These are phyloP conservation scores for Capsella rubella DNA, from an alignment of 441 rosid species.

Conservation along the genomic window DNA sequence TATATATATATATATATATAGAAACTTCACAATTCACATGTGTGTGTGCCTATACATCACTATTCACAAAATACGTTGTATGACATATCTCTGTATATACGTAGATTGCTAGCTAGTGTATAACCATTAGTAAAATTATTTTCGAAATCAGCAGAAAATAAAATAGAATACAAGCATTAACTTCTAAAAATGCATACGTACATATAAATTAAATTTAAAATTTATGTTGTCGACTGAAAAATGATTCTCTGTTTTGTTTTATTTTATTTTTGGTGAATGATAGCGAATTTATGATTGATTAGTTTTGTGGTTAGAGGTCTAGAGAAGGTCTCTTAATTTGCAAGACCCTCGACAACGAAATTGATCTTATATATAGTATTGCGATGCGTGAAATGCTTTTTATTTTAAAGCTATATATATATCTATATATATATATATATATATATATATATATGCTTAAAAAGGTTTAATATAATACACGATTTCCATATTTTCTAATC, in stretches of 20 bases:
- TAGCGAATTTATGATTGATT: constrained; percentile 33
- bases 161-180: background rate
- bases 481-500: background rate
- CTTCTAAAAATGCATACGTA: background rate
- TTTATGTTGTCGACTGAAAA: constrained; percentile 32
- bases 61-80: too few relatives aligned
- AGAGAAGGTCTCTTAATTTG: constrained; percentile 23
- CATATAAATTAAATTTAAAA: background rate
- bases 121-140: background rate
- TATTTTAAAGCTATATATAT: background rate
- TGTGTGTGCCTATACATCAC: background rate
- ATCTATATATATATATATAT: too few relatives aligned
- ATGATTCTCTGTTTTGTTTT: background rate
- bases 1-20: background rate
- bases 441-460: too few relatives aligned
- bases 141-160: background rate
- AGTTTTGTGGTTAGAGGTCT: constrained; percentile 36
- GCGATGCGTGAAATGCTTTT: background rate
- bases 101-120: constrained; percentile 5
- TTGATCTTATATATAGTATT: constrained; percentile 9
- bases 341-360: constrained; percentile 22
- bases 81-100: background rate
- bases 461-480: background rate
- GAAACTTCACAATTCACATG: constrained; percentile 41
- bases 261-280: background rate